Evolutionary conservation across 164 flowering plant genomes (phyloP).

Genomic region (Hamamelis virginiana): DNA sequence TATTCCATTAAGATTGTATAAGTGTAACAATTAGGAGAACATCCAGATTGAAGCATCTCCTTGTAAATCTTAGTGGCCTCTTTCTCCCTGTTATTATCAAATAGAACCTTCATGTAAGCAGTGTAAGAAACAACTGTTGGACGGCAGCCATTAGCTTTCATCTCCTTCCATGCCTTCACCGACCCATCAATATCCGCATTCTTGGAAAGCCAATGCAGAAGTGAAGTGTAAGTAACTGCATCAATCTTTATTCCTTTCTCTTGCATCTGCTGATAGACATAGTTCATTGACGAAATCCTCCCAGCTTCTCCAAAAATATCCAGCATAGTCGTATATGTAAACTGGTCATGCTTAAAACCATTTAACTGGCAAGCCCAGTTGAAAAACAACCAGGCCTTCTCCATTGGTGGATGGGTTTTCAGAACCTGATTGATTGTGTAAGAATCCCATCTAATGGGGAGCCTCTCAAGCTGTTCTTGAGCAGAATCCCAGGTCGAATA

Average conservation of each 20-base stretch:
- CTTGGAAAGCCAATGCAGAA: slow-evolving; percentile 82
- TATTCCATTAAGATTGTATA: slow-evolving; percentile 84
- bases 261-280: slow-evolving; percentile 68
- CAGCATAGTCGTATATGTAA: slow-evolving; percentile 89
- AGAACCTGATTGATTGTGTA: slow-evolving; percentile 69
- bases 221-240: slow-evolving; percentile 73
- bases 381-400: slow-evolving; percentile 90
- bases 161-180: slow-evolving; percentile 68
- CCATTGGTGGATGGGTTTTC: slow-evolving; percentile 89
- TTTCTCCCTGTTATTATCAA: slow-evolving; percentile 50
- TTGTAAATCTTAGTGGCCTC: slow-evolving; percentile 68
- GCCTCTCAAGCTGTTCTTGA: slow-evolving; percentile 45
- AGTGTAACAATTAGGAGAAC: slow-evolving; percentile 76
- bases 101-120: slow-evolving; percentile 84
- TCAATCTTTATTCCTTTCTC: slow-evolving; percentile 72
- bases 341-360: slow-evolving; percentile 88
- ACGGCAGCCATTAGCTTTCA: slow-evolving; percentile 56
- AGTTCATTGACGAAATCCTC: slow-evolving; percentile 76
- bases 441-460: slow-evolving; percentile 78
- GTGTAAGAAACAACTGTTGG: slow-evolving; percentile 92
- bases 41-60: slow-evolving; percentile 75
- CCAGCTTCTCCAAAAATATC: slow-evolving; percentile 95
- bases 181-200: slow-evolving; percentile 75
- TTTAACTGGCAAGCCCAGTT: slow-evolving; percentile 57
- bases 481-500: slow-evolving; percentile 82